Evolutionary conservation across 2,329 filamentous ascomycete species (phyloP), one percentile per base, ranked within the genome.

Genomic region (Alternaria consortialis): DNA sequence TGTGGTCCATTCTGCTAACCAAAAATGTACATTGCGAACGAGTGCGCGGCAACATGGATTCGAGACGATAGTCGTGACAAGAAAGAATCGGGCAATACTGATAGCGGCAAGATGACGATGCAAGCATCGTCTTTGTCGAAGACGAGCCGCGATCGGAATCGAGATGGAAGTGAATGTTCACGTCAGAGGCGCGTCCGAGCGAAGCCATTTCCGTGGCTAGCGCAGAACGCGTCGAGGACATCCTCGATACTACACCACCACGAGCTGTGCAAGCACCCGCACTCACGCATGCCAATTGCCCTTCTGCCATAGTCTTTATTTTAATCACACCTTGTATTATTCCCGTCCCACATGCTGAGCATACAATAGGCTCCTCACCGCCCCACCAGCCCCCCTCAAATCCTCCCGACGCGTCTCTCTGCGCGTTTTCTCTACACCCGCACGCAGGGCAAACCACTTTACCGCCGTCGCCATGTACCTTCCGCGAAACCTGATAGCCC

Each of bases 401-500:
- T 48, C 60, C 63, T 29, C 66, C 59, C 59, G 51, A 76, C 74
- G 72, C 72, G 73, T 74, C 69, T 62, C 48, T 36, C 55, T 34
- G 59, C 68, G 70, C 65, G 66, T 66, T 54, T 66, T 50, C 53
- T 58, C 56, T 44, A 53, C 51, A 61, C 51, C 59, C 52, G 55
- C 62, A 56, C 65, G 60, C 66, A 66, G 56, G 62, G 50, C 61
- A 60, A 62, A 56, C 64, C 46, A 65, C 43, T 36, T 27, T 56
- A 58, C 58, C 53, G 55, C 56, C 52, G 53, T 59, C 53, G 58
- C 56, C 56, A 99, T 99, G 95, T 97, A 97, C 89, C 90, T 99
- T 66, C 95, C 94, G 74, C 92, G 95, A 68, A 87, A 88, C 67
- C 86, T 97, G 66, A 91, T 98, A 76, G 92, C 93, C 51, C 94